Evolutionary conservation across 2,329 filamentous ascomycete species (phyloP), one percentile per base, ranked within the genome.

Genomic region (Metarhizium guizhouense): DNA sequence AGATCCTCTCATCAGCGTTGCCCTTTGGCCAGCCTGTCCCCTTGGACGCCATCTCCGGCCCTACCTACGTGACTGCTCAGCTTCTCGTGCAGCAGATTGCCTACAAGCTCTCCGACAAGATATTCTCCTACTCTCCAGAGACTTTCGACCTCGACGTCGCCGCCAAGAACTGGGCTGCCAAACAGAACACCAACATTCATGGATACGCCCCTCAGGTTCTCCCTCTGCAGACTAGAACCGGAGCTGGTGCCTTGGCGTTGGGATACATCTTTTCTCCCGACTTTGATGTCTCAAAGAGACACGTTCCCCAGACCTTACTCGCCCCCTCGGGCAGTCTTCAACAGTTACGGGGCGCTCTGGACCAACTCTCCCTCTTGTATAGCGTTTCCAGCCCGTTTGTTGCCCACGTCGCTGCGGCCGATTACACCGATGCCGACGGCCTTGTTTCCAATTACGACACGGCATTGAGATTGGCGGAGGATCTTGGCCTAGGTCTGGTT

Each of bases 181-280:
- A 82, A 59, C 76, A 82, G 59, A 86, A 90, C 68, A 77, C 80
- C 68, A 99, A 99, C 76, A 84, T 87, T 60, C 85, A 92, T 74
- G 90, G 90, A 64, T 88, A 92, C 67, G 74, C 84, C 59, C 93
- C 94, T 51, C 77, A 84, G 14, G 83, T 97, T 50, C 80, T 92
- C 58, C 76, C 88, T 29, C 83, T 96, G 67, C 88, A 99, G 76
- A 95, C 92, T 47, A 83, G 94, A 54, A 83, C 87, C 56, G 94
- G 94, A 57, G 94, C 94, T 54, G 94, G 93, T 55, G 85, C 88
- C 61, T 88, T 97, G 67, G 91, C 94, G 25, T 81, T 99, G 51
- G 94, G 94, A 56, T 99, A 99, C 75, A 89, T 97, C 70, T 99
- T 97, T 79, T 96, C 92, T 58, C 90, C 90, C 66, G 94, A 99